These are phyloP conservation scores for Lenwebbia sp. DNA, from an alignment of 345 rosid genomes.

Conservation along the genomic window DNA sequence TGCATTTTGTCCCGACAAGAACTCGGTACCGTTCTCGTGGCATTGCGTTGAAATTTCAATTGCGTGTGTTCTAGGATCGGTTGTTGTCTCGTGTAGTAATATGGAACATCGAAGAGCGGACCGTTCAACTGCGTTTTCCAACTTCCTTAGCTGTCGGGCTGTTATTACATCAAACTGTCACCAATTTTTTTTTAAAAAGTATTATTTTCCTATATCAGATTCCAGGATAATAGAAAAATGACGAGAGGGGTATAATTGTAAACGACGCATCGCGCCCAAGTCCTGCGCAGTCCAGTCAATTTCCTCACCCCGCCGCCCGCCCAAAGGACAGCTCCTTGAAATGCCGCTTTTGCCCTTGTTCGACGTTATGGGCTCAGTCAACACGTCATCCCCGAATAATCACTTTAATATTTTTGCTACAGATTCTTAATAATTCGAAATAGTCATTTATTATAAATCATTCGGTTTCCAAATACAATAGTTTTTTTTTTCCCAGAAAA, in stretches of 20 bases:
- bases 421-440: background rate
- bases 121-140: background rate
- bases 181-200: background rate
- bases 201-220: background rate
- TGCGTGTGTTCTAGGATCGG: background rate
- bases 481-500: background rate
- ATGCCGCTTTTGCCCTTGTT: background rate
- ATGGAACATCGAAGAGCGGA: background rate
- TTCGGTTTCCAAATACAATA: background rate
- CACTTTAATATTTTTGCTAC: background rate
- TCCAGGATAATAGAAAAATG: background rate
- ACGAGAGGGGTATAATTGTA: background rate
- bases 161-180: background rate
- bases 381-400: constrained; percentile 11
- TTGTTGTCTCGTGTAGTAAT: background rate
- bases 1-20: background rate
- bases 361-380: constrained; percentile 6
- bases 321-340: background rate
- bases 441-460: background rate
- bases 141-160: background rate
- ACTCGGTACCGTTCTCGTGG: background rate
- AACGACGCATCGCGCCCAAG: background rate
- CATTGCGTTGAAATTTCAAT: background rate
- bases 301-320: background rate
- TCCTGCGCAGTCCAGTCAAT: background rate